phyloP scores from a whole-genome alignment of 2,329 filamentous ascomycete species.

The Neodidymelliopsis sp. region DNA sequence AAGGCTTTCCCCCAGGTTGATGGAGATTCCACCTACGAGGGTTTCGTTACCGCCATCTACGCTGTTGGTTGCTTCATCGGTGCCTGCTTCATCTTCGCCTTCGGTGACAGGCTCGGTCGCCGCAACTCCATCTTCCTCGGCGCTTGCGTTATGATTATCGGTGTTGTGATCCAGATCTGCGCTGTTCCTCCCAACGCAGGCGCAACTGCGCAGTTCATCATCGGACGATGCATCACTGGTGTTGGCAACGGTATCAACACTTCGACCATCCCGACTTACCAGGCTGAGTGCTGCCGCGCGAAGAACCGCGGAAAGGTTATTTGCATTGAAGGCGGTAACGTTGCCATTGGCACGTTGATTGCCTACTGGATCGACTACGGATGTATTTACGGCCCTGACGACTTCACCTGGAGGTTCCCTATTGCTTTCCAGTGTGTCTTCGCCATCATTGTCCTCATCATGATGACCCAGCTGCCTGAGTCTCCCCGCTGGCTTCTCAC shows the following conservation, averaged over 20 bases:
- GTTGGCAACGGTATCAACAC: constrained; percentile 64
- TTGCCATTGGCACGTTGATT: constrained; percentile 59
- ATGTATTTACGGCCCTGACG: constrained; percentile 39
- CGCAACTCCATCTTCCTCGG: constrained; percentile 54
- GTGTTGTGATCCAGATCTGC: constrained; percentile 50
- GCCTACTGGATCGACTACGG: constrained; percentile 62
- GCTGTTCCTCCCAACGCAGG: constrained; percentile 35
- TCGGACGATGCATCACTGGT: constrained; percentile 61
- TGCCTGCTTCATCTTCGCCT: constrained; percentile 48
- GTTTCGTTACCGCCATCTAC: constrained; percentile 60
- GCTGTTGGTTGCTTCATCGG: constrained; percentile 57
- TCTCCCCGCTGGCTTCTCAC: constrained; percentile 44
- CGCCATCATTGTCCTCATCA: constrained; percentile 43
- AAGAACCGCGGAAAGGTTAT: constrained; percentile 67
- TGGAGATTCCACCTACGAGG: constrained; percentile 49
- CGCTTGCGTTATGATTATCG: constrained; percentile 51
- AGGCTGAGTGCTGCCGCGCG: constrained; percentile 59
- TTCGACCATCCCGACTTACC: constrained; percentile 61
- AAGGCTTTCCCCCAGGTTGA: constrained; percentile 48
- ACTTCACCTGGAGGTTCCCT: constrained; percentile 58
- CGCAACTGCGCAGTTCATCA: constrained; percentile 58
- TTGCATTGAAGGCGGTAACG: constrained; percentile 62
- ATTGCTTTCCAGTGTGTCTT: constrained; percentile 61
- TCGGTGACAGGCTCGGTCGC: constrained; percentile 53
- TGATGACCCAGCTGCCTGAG: constrained; percentile 48